These are phyloP conservation scores for Yamadazyma conglobata DNA, from an alignment of 1,139 yeast genomes.

Conservation along the genomic window DNA sequence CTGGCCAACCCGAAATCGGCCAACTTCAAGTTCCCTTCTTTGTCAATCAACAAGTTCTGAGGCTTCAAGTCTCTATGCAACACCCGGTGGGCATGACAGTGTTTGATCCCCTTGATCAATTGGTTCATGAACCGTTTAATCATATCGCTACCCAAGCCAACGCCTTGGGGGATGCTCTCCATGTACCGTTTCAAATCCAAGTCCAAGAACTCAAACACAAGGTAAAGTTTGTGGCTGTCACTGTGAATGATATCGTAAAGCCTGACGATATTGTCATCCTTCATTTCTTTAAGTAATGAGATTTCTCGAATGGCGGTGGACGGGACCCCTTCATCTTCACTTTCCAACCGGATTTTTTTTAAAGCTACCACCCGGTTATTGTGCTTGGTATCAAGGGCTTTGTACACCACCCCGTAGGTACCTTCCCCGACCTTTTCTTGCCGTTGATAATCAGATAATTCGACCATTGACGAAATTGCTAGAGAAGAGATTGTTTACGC, in stretches of 20 bases:
- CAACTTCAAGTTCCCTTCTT: conserved; percentile 90
- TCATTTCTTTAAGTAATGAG: conserved; percentile 85
- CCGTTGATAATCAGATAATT: conserved; percentile 84
- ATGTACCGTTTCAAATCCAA: conserved; percentile 93
- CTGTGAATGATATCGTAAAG: conserved; percentile 93
- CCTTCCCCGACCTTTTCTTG: conserved; percentile 98
- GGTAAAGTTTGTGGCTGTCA: conserved; percentile 89
- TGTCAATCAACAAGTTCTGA: conserved; percentile 88
- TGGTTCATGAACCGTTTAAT: conserved; percentile 93
- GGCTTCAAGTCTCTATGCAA: conserved; percentile 96
- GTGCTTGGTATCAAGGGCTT: conserved; percentile 86
- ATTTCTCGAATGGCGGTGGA: conserved; percentile 97
- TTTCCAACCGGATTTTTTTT: conserved; percentile 90
- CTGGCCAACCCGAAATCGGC: conserved; percentile 98
- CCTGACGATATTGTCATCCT: conserved; percentile 88
- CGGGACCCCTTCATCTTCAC: conserved; percentile 98
- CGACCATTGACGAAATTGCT: conserved; percentile 68
- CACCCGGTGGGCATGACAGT: conserved; percentile 93
- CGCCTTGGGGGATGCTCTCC: conserved; percentile 93
- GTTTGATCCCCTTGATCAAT: conserved; percentile 85
- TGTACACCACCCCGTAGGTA: conserved; percentile 97
- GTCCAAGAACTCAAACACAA: conserved; percentile 91
- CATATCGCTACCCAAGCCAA: conserved; percentile 85
- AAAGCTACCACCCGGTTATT: conserved; percentile 91
- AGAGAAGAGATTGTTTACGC: conserved; percentile 5